phyloP scores from a whole-genome alignment of 441 rosid genomes.

The Arabidopsis hybrid region DNA sequence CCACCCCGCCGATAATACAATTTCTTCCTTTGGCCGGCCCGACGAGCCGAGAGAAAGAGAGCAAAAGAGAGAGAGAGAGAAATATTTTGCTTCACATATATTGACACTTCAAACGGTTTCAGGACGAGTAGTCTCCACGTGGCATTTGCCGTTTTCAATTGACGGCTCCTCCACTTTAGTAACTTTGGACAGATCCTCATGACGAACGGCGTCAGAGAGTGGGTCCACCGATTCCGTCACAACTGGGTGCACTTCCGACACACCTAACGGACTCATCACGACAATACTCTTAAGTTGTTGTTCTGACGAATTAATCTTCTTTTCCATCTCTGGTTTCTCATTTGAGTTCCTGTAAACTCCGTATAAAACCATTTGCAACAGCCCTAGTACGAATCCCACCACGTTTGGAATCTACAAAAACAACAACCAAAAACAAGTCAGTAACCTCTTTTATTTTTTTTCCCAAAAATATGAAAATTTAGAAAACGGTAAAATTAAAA shows the following conservation, averaged over 20 bases:
- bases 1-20: slow-evolving; percentile 16
- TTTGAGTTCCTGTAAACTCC: slow-evolving; percentile 53
- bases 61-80: slow-evolving; percentile 4
- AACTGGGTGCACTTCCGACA: slow-evolving; percentile 56
- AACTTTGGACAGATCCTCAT: slow-evolving; percentile 38
- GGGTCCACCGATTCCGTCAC: slow-evolving; percentile 39
- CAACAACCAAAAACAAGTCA: not conserved
- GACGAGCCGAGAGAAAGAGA: slow-evolving; percentile 26
- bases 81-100: not conserved
- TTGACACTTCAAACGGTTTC: slow-evolving; percentile 37
- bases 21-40: slow-evolving; percentile 31
- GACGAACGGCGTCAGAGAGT: slow-evolving; percentile 27
- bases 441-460: not conserved
- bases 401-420: slow-evolving; percentile 76
- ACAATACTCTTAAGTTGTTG: slow-evolving; percentile 47
- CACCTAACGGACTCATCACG: slow-evolving; percentile 47
- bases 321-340: slow-evolving; percentile 38
- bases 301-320: slow-evolving; percentile 39
- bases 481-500: not conserved
- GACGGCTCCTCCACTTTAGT: slow-evolving; percentile 31
- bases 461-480: slow-evolving; percentile 3
- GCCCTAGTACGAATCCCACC: slow-evolving; percentile 73
- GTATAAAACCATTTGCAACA: slow-evolving; percentile 76
- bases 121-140: slow-evolving; percentile 39
- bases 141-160: slow-evolving; percentile 35